Evolutionary conservation across 495 filamentous ascomycete species (phyloP).

Genomic region (Halenospora varia): DNA sequence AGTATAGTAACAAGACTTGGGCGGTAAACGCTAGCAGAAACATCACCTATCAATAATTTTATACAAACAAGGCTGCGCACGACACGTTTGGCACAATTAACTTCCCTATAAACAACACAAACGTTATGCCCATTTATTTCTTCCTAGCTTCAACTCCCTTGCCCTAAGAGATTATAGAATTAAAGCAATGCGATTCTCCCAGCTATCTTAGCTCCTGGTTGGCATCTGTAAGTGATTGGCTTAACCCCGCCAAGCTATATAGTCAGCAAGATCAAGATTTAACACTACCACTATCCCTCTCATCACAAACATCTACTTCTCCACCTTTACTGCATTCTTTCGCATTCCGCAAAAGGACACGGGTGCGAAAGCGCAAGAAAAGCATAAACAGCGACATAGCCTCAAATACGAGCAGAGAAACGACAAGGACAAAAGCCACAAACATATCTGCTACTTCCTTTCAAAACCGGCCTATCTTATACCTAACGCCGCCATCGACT

Average conservation of each 20-base stretch:
- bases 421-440: conserved; percentile 7
- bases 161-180: no score
- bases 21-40: no score
- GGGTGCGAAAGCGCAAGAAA: background rate
- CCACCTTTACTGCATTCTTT: background rate
- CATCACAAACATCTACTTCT: conserved; percentile 1
- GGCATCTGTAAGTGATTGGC: conserved; percentile 10
- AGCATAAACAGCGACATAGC: conserved; percentile 14
- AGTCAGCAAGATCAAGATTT: conserved; percentile 4
- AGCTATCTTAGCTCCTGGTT: conserved; percentile 5
- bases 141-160: no score
- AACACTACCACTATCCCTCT: background rate
- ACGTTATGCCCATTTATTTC: no score
- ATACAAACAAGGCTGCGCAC: no score
- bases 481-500: conserved; percentile 12
- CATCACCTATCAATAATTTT: no score
- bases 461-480: conserved; percentile 10
- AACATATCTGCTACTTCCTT: conserved; percentile 3
- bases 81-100: no score
- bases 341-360: background rate
- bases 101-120: no score
- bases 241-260: conserved; percentile 2
- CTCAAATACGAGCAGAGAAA: conserved; percentile 8
- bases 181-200: no score
- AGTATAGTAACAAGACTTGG: no score